These are phyloP conservation scores for Bruguiera gymnorhiza DNA, from an alignment of 345 rosid genomes.

Conservation along the genomic window DNA sequence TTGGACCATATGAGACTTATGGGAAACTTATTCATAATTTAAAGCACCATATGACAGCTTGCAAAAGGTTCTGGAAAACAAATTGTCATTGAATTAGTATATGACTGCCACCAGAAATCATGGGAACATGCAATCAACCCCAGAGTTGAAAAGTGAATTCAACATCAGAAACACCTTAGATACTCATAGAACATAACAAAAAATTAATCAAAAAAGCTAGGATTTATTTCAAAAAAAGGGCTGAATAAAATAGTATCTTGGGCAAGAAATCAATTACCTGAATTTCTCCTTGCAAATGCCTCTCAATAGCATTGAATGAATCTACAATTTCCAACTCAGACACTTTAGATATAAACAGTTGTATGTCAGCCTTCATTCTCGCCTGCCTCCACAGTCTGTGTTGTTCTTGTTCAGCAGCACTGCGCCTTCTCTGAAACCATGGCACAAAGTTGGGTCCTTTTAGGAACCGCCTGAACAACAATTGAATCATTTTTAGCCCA, in stretches of 20 bases:
- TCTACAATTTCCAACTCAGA: constrained; percentile 88
- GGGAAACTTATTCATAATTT: no score
- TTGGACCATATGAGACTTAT: no score
- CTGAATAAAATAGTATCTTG: not conserved
- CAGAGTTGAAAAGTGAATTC: no score
- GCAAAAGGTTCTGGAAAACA: no score
- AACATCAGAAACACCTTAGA: no score
- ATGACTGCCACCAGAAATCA: no score
- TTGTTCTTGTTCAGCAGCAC: constrained; percentile 81
- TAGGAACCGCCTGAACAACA: constrained; percentile 72
- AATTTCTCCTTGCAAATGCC: constrained; percentile 61
- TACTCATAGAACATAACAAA: not conserved
- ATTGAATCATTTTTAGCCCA: constrained; percentile 17
- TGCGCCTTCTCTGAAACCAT: constrained; percentile 86
- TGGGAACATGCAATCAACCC: no score
- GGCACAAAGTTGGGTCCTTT: constrained; percentile 88
- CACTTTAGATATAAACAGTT: constrained; percentile 58
- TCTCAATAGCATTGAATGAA: constrained; percentile 87
- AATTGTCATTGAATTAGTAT: no score
- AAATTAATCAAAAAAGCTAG: not conserved
- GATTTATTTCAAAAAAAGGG: not conserved
- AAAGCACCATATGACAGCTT: no score
- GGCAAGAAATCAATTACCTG: constrained; percentile 39
- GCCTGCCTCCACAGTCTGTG: constrained; percentile 83
- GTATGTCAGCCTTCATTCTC: constrained; percentile 73